Evolutionary conservation across 164 flowering plant genomes (phyloP).

Genomic region (Echeveria elegans): DNA sequence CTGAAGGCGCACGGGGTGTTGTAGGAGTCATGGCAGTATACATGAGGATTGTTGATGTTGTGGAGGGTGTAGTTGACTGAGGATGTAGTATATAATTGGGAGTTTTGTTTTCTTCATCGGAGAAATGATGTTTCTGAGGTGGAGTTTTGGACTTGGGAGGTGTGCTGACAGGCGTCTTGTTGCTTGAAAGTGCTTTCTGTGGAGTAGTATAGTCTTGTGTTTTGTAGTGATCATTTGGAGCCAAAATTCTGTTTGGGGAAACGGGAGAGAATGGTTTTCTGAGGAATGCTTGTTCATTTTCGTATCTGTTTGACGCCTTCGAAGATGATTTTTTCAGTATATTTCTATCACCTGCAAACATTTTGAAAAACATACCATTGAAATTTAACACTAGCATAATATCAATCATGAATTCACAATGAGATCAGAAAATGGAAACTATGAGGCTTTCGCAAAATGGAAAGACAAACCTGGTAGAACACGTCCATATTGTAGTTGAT

Average conservation of each 20-base stretch:
- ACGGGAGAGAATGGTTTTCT: slow-evolving; percentile 37
- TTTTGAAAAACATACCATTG: background rate
- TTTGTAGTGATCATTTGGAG: slow-evolving; percentile 13
- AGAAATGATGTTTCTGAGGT: background rate
- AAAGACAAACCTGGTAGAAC: slow-evolving; percentile 10
- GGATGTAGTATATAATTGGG: slow-evolving; percentile 23
- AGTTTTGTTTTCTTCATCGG: slow-evolving; percentile 22
- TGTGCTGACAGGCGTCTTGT: slow-evolving; percentile 15
- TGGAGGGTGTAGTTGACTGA: slow-evolving; percentile 22
- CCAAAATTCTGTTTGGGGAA: slow-evolving; percentile 12
- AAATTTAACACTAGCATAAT: background rate
- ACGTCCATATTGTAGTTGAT: slow-evolving; percentile 9
- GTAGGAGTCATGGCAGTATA: slow-evolving; percentile 25
- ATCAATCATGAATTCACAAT: background rate
- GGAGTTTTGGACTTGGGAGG: slow-evolving; percentile 16
- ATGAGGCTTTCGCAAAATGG: background rate
- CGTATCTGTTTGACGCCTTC: slow-evolving; percentile 10
- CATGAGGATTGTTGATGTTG: slow-evolving; percentile 22
- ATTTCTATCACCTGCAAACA: slow-evolving; percentile 24
- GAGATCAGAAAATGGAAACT: no score
- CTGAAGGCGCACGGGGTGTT: slow-evolving; percentile 15
- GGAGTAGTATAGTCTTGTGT: background rate
- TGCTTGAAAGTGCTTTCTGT: background rate
- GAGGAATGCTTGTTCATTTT: slow-evolving; percentile 5
- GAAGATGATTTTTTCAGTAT: slow-evolving; percentile 12